phyloP scores from a whole-genome alignment of 192 early-diverging fungal genomes.

The Coemansia sp. region DNA sequence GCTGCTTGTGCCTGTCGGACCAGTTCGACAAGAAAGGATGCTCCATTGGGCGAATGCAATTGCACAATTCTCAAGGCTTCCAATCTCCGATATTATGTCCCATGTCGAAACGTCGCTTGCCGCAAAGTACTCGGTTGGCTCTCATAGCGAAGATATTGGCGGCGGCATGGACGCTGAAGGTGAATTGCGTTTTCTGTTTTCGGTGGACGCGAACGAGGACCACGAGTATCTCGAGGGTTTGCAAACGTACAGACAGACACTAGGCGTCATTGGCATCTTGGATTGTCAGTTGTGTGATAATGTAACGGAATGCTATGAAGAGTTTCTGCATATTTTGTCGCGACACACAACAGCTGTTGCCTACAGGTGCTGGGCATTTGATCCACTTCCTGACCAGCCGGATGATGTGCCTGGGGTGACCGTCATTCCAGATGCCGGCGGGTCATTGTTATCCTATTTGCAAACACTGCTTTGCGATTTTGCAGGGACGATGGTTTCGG shows the following conservation, averaged over 20 bases:
- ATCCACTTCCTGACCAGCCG: slow-evolving; percentile 18
- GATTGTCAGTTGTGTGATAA: slow-evolving; percentile 29
- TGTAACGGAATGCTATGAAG: slow-evolving; percentile 22
- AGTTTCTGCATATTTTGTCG: slow-evolving; percentile 31
- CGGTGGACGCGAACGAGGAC: slow-evolving; percentile 15
- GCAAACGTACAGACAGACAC: slow-evolving; percentile 50
- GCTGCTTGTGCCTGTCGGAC: slow-evolving; percentile 46
- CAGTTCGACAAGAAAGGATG: slow-evolving; percentile 26
- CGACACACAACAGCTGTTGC: slow-evolving; percentile 38
- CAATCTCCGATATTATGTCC: slow-evolving; percentile 26
- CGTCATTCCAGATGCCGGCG: slow-evolving; percentile 21
- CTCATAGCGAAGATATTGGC: neutral
- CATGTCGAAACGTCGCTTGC: slow-evolving; percentile 22
- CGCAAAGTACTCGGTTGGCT: slow-evolving; percentile 4
- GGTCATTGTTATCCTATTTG: slow-evolving; percentile 28
- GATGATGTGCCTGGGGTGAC: slow-evolving; percentile 36
- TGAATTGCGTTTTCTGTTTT: slow-evolving; percentile 35
- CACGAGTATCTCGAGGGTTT: slow-evolving; percentile 53
- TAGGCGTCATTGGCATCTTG: slow-evolving; percentile 50
- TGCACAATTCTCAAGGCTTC: slow-evolving; percentile 23
- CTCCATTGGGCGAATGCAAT: slow-evolving; percentile 27
- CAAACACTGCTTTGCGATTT: slow-evolving; percentile 30
- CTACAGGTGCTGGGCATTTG: slow-evolving; percentile 43
- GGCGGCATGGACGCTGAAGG: slow-evolving; percentile 27
- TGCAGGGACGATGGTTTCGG: slow-evolving; percentile 39